Base-by-base conservation (phyloP, 305 asterid genomes). In the Solanum chacoense region DNA sequence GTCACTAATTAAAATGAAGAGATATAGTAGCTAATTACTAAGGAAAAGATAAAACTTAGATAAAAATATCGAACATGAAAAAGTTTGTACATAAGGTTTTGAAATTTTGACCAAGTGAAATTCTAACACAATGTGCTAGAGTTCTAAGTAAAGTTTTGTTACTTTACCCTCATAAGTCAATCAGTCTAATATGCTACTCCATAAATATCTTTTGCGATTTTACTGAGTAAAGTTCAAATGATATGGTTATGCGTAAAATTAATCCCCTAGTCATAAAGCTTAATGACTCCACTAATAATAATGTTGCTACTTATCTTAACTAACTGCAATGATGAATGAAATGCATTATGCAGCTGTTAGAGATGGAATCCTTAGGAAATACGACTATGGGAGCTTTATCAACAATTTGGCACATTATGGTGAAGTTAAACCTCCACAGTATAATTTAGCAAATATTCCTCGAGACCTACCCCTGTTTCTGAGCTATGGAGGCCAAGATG, bases 401-500 rank as follows among this genome's bases (percentile, higher is more conserved):
- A 90, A 93, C 90, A 96, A 96, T 32, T 2, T 91, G 86, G 88
- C 87, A 84, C 96, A 95, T 85, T 96, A 96, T 34, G 98, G 98
- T 2, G 89, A 91, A 79, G 26, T 93, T 1, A 89, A n/a, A 79
- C 98, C 99, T 45, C 98, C 99, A 0, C 84, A 88, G 5, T 96
- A 96, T 36, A 90, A 95, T 84, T 42, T 96, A 11, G 79, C 92
- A 1, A 93, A 86, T 55, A 96, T 96, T 22, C 98, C 98, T 4
- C 92, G 9, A 20, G 90, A 95, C 37, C 88, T 96, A 26, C 99
- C 99, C 1, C 89, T 96, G 24, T 96, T 95, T 77, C 74, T 96
- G 8, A 93, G 97, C 92, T 94, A 95, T 29, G 99, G 99, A 4
- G 98, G 99, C n/a, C 91, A 76, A 87, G 99, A 96, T 76, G 92